Conservation (phyloP, 2,329 filamentous ascomycete species). For the Exophiala alcalophila region DNA sequence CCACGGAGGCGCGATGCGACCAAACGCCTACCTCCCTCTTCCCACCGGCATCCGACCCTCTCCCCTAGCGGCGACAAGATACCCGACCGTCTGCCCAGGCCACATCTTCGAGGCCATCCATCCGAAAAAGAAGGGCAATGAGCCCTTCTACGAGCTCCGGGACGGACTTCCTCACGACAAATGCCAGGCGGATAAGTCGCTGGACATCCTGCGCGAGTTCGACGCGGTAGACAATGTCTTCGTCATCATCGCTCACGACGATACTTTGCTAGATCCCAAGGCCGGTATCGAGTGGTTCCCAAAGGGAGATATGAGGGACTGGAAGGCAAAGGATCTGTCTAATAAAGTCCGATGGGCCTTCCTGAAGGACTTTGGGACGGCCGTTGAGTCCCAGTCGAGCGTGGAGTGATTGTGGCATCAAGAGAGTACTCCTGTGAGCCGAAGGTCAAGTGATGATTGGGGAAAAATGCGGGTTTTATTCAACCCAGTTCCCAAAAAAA, state of each 20-base stretch:
- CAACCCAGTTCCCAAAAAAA: too few relatives aligned
- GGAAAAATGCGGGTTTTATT: too few relatives aligned
- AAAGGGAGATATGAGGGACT: conserved; percentile 10
- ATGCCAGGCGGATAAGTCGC: conserved; percentile 23
- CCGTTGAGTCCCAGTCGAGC: too few relatives aligned
- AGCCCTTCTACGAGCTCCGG: conserved; percentile 26
- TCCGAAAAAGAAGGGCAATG: conserved; percentile 22
- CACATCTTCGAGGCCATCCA: conserved; percentile 31
- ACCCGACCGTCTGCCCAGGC: conserved; percentile 28
- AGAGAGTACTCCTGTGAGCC: too few relatives aligned
- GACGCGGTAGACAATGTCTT: conserved; percentile 33
- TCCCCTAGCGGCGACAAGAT: too few relatives aligned
- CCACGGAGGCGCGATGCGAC: conserved; percentile 30
- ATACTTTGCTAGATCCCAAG: conserved; percentile 27
- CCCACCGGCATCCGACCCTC: conserved; percentile 27
- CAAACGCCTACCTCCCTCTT: conserved; percentile 31
- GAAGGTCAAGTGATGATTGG: too few relatives aligned
- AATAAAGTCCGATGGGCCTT: conserved; percentile 17
- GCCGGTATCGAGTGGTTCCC: conserved; percentile 27
- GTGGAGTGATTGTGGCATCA: too few relatives aligned
- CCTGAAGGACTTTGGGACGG: conserved; percentile 12
- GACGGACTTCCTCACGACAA: conserved; percentile 30
- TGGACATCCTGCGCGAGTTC: conserved; percentile 30
- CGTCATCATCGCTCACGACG: conserved; percentile 34
- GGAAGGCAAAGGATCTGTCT: conserved; percentile 10